phyloP scores from a whole-genome alignment of 1,139 yeast species.

The Lodderomyces orthopsilosis region DNA sequence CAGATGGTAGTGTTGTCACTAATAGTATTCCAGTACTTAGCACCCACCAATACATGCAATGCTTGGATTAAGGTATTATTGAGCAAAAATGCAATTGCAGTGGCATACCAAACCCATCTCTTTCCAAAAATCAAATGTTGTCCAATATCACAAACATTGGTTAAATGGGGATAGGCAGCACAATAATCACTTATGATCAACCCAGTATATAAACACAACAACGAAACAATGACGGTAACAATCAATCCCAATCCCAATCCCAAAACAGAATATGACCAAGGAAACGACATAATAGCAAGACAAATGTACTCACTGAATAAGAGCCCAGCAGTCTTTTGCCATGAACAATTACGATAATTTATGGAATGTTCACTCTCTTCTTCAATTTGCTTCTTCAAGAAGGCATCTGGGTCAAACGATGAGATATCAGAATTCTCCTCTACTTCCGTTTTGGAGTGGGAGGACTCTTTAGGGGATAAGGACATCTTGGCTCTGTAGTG shows the following conservation, averaged over 20 bases:
- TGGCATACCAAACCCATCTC: conserved; percentile 54
- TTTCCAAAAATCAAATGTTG: conserved; percentile 51
- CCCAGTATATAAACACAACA: conserved; percentile 55
- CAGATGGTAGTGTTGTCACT: conserved; percentile 49
- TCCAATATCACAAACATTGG: conserved; percentile 59
- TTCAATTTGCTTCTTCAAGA: conserved; percentile 12
- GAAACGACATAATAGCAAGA: conserved; percentile 61
- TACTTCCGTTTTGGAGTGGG: conserved; percentile 1
- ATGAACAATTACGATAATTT: conserved; percentile 52
- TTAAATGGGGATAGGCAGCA: conserved; percentile 49
- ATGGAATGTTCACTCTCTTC: conserved; percentile 21
- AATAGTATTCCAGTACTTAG: conserved; percentile 57
- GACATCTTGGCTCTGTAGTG: neutral
- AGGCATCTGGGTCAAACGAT: conserved; percentile 12
- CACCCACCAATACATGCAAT: conserved; percentile 57
- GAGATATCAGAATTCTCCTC: conserved; percentile 6
- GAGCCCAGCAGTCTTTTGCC: conserved; percentile 59
- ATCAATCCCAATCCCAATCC: conserved; percentile 60
- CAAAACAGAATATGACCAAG: conserved; percentile 60
- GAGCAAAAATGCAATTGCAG: conserved; percentile 52
- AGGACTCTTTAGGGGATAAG: neutral
- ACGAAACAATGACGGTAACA: conserved; percentile 49
- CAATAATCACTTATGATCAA: conserved; percentile 53
- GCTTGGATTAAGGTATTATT: conserved; percentile 59
- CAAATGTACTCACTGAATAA: conserved; percentile 61